These are phyloP conservation scores for Camellia lanceoleosa DNA, from an alignment of 148 eudicot genomes.

Conservation along the genomic window DNA sequence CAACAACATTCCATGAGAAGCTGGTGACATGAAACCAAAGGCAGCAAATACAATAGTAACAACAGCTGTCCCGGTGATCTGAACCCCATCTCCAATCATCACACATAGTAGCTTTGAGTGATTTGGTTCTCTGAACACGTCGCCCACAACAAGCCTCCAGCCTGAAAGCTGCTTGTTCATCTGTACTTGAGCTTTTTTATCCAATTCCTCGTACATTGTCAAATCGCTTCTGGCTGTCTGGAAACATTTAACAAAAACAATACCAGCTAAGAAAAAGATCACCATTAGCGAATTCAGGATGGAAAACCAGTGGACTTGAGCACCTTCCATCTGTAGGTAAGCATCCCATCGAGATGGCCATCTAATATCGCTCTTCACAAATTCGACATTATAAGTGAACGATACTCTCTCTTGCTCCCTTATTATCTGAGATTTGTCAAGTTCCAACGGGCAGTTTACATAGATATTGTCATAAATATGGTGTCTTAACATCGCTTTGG, in stretches of 20 bases:
- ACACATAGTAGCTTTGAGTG: slow-evolving; percentile 50
- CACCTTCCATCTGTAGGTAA: slow-evolving; percentile 62
- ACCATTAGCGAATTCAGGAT: slow-evolving; percentile 61
- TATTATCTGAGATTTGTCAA: slow-evolving; percentile 51
- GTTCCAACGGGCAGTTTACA: slow-evolving; percentile 46
- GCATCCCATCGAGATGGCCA: slow-evolving; percentile 83
- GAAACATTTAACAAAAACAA: slow-evolving; percentile 54
- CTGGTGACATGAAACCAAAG: slow-evolving; percentile 68
- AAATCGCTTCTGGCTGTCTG: slow-evolving; percentile 65
- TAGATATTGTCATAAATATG: slow-evolving; percentile 46
- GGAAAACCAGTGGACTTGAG: slow-evolving; percentile 61
- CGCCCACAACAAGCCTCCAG: slow-evolving; percentile 76
- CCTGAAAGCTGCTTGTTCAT: slow-evolving; percentile 70
- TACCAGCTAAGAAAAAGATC: slow-evolving; percentile 62
- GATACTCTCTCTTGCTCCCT: slow-evolving; percentile 51
- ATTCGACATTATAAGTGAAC: slow-evolving; percentile 60
- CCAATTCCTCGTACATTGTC: slow-evolving; percentile 59
- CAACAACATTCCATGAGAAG: slow-evolving; percentile 57
- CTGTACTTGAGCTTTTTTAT: slow-evolving; percentile 69
- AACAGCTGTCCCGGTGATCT: slow-evolving; percentile 55
- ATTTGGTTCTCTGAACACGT: slow-evolving; percentile 62
- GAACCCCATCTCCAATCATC: slow-evolving; percentile 69
- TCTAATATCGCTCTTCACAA: slow-evolving; percentile 54
- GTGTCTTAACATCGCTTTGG: slow-evolving; percentile 46
- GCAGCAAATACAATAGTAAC: slow-evolving; percentile 61